phyloP scores from a whole-genome alignment of 345 rosid species.

The Diplotaxis tenuifolia region DNA sequence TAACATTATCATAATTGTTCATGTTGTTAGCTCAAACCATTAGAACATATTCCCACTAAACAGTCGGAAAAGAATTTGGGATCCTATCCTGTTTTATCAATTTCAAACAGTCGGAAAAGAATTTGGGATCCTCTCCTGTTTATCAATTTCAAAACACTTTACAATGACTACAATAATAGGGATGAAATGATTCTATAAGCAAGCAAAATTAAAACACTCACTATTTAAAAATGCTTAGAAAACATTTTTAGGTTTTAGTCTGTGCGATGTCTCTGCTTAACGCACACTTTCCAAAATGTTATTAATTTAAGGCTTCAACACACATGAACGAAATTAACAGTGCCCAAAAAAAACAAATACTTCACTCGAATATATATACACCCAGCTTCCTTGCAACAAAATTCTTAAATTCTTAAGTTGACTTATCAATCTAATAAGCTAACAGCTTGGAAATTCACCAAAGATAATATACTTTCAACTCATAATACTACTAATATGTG shows the following conservation, averaged over 20 bases:
- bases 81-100: no score
- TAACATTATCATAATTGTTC: no score
- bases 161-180: neutral
- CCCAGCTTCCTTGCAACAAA: neutral
- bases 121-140: neutral
- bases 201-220: neutral
- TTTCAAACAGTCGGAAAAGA: no score
- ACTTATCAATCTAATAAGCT: neutral
- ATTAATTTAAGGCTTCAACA: neutral
- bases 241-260: no score
- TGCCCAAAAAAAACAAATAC: neutral
- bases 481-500: neutral
- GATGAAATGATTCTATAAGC: no score
- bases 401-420: neutral
- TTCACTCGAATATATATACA: no score
- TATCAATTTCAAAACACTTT: neutral
- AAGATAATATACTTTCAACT: neutral
- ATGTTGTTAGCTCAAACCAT: no score
- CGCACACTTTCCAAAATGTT: no score
- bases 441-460: neutral
- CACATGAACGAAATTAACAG: neutral
- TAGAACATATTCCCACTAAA: no score
- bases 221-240: neutral
- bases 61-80: no score
- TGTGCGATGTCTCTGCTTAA: no score